Evolutionary conservation across 768 basidiomycete genomes (phyloP).

Genomic region (Agaricus subrufescens): DNA sequence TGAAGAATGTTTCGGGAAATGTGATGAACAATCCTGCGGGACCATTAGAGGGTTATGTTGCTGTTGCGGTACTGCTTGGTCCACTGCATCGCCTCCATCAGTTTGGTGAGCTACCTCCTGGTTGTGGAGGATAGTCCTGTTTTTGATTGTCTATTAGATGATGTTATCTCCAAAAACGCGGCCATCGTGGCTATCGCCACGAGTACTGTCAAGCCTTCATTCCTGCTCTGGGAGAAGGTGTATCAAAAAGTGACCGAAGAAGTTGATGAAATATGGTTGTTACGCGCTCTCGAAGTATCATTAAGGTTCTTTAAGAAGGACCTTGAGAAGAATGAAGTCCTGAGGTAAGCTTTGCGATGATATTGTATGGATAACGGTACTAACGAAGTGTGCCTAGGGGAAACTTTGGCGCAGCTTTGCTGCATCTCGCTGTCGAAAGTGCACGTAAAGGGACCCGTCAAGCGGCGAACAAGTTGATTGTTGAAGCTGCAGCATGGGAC

Average conservation of each 20-base stretch:
- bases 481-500: slow-evolving; percentile 26
- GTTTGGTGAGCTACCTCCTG: slow-evolving; percentile 41
- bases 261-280: slow-evolving; percentile 72
- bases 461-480: slow-evolving; percentile 37
- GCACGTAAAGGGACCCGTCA: slow-evolving; percentile 50
- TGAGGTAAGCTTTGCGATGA: slow-evolving; percentile 40
- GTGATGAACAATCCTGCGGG: slow-evolving; percentile 56
- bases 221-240: slow-evolving; percentile 84
- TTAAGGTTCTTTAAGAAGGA: slow-evolving; percentile 44
- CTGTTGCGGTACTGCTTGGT: slow-evolving; percentile 63
- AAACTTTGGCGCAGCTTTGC: slow-evolving; percentile 59
- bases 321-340: slow-evolving; percentile 43
- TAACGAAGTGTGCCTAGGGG: slow-evolving; percentile 29
- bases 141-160: slow-evolving; percentile 24
- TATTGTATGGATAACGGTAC: slow-evolving; percentile 1
- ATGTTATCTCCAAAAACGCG: slow-evolving; percentile 43
- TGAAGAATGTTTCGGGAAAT: slow-evolving; percentile 63
- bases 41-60: slow-evolving; percentile 83
- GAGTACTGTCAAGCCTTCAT: slow-evolving; percentile 66
- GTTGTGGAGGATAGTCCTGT: neutral
- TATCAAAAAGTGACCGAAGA: slow-evolving; percentile 64
- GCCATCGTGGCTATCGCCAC: slow-evolving; percentile 43
- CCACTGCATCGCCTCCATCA: slow-evolving; percentile 45
- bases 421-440: slow-evolving; percentile 66
- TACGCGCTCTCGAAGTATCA: slow-evolving; percentile 55